A percentile compares a stretch with the other conserved stretches of the same genome.
phyloP scores from a whole-genome alignment of 805 yeast genomes.

The Monosporozyma aerobia region DNA sequence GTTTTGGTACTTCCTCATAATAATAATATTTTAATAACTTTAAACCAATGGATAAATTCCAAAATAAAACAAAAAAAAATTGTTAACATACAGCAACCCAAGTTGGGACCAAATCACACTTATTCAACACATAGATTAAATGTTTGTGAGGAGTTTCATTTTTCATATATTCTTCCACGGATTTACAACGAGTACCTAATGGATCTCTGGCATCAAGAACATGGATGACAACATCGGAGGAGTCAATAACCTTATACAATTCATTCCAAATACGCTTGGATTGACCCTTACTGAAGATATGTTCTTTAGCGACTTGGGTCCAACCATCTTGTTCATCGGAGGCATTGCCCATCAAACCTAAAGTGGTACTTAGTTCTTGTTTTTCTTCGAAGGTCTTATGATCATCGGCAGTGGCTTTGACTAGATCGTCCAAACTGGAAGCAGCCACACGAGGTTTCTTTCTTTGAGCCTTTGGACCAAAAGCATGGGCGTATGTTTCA shows the following conservation, averaged over 20 bases:
- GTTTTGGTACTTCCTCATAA: slow-evolving; percentile 52
- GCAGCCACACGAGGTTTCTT: slow-evolving; percentile 79
- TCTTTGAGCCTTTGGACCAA: slow-evolving; percentile 93
- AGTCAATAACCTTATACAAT: slow-evolving; percentile 90
- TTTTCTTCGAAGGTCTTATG: slow-evolving; percentile 60
- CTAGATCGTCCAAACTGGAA: slow-evolving; percentile 73
- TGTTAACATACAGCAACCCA: slow-evolving; percentile 93
- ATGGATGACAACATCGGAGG: slow-evolving; percentile 94
- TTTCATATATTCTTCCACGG: slow-evolving; percentile 85
- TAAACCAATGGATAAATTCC: not conserved
- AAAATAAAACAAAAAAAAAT: not conserved
- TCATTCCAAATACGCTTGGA: slow-evolving; percentile 99
- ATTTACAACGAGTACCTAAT: slow-evolving; percentile 85
- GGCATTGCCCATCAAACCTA: slow-evolving; percentile 72
- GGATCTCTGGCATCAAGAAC: slow-evolving; percentile 98
- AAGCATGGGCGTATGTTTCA: slow-evolving; percentile 69
- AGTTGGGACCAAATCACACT: slow-evolving; percentile 96
- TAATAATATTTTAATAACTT: not conserved
- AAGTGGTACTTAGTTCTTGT: slow-evolving; percentile 60
- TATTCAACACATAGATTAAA: slow-evolving; percentile 85
- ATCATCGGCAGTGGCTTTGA: slow-evolving; percentile 46
- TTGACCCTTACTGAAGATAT: slow-evolving; percentile 93
- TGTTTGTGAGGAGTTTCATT: slow-evolving; percentile 97
- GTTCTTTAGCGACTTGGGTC: slow-evolving; percentile 87
- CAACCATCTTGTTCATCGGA: slow-evolving; percentile 61